These are phyloP conservation scores for Simmondsia chinensis DNA, from an alignment of 148 eudicot species.

Conservation along the genomic window DNA sequence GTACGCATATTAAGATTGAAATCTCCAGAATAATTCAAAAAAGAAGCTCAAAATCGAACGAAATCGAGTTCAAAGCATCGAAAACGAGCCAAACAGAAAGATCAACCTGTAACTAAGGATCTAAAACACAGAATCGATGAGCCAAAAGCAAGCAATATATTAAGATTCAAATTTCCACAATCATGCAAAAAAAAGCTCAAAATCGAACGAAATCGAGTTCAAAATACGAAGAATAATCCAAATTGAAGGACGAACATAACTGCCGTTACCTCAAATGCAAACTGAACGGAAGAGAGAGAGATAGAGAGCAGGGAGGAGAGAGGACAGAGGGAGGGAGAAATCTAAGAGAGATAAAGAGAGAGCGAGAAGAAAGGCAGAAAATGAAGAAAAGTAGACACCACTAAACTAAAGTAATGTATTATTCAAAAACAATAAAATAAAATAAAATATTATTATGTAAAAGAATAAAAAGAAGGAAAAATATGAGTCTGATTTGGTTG, in stretches of 20 bases:
- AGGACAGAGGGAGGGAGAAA: slow-evolving; percentile 2
- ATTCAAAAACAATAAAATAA: too few relatives aligned
- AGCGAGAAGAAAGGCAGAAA: not conserved
- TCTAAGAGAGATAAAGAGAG: not conserved
- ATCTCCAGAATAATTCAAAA: not conserved
- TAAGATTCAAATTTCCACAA: too few relatives aligned
- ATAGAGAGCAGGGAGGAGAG: slow-evolving; percentile 3
- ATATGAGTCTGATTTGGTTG: too few relatives aligned
- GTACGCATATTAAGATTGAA: slow-evolving; percentile 4
- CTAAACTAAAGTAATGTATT: slow-evolving; percentile 1
- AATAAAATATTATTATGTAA: too few relatives aligned
- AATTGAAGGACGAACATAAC: too few relatives aligned
- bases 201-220: too few relatives aligned
- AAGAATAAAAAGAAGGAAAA: not conserved
- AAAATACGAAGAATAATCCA: too few relatives aligned
- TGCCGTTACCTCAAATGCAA: slow-evolving; percentile 13
- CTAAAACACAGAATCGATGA: too few relatives aligned
- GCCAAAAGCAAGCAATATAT: too few relatives aligned
- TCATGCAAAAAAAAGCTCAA: too few relatives aligned
- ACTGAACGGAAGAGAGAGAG: slow-evolving; percentile 5
- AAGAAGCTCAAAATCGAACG: not conserved
- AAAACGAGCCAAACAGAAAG: too few relatives aligned
- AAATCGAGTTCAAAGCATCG: slow-evolving; percentile 1
- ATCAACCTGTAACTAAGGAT: too few relatives aligned
- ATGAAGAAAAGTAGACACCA: slow-evolving; percentile 27